These are phyloP conservation scores for Glonium stellatum DNA, from an alignment of 495 filamentous ascomycete genomes.

Conservation along the genomic window DNA sequence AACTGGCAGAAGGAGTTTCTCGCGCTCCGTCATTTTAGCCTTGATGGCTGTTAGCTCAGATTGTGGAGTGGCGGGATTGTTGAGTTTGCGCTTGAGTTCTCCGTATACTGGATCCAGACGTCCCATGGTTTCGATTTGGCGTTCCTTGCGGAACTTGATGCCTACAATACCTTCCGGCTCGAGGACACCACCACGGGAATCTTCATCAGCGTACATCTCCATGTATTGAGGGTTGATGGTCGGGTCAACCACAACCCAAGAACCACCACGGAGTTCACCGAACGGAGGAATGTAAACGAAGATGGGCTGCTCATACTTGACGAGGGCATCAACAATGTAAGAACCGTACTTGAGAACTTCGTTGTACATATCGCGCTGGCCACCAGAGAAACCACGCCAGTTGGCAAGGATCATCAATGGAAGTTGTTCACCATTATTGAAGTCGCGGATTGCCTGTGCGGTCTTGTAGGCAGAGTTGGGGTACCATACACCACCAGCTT, in stretches of 20 bases:
- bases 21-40: conserved; percentile 76
- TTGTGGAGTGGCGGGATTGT: conserved; percentile 58
- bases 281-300: conserved; percentile 98
- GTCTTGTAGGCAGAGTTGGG: conserved; percentile 99
- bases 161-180: conserved; percentile 97
- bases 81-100: conserved; percentile 67
- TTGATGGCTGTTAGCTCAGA: conserved; percentile 74
- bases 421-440: conserved; percentile 97
- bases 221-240: conserved; percentile 94
- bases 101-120: conserved; percentile 81
- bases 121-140: conserved; percentile 96
- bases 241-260: conserved; percentile 97
- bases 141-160: conserved; percentile 97
- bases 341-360: conserved; percentile 99
- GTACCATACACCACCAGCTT: conserved; percentile 99
- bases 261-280: conserved; percentile 96
- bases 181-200: conserved; percentile 90
- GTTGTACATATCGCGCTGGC: conserved; percentile 99
- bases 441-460: conserved; percentile 95
- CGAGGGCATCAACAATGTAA: conserved; percentile 95
- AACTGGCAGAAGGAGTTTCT: conserved; percentile 81
- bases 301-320: conserved; percentile 96
- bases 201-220: conserved; percentile 99
- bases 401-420: conserved; percentile 98
- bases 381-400: conserved; percentile 99